phyloP scores from a whole-genome alignment of 805 yeast genomes.

The Yarrowia sp. region DNA sequence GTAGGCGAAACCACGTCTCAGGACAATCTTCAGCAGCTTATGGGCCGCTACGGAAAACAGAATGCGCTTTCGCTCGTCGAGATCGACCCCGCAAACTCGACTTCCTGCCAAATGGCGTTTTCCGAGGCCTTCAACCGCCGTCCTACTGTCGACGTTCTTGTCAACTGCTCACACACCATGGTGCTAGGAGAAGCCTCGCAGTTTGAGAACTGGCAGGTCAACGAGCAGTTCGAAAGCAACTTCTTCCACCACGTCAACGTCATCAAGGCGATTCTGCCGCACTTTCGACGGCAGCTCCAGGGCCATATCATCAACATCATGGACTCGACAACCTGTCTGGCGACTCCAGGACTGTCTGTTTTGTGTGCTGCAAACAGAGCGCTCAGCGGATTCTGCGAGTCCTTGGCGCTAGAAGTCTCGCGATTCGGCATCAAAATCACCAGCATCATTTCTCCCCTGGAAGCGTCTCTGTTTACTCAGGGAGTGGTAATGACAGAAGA shows the following conservation, averaged over 20 bases:
- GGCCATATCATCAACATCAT: conserved; percentile 19
- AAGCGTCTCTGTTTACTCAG: conserved; percentile 11
- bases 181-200: background rate
- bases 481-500: conserved; percentile 11
- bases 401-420: conserved; percentile 2
- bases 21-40: background rate
- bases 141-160: conserved; percentile 3
- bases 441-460: conserved; percentile 4
- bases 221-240: conserved; percentile 23
- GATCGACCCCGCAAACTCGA: conserved; percentile 3
- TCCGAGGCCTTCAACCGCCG: conserved; percentile 12
- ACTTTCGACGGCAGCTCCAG: conserved; percentile 8
- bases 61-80: background rate
- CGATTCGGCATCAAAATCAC: conserved; percentile 23
- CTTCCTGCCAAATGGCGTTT: conserved; percentile 21
- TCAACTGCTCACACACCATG: conserved; percentile 8
- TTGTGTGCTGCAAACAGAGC: conserved; percentile 18
- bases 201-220: conserved; percentile 16
- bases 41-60: background rate
- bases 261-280: conserved; percentile 12
- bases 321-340: conserved; percentile 7
- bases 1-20: conserved; percentile 4
- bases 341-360: background rate
- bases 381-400: conserved; percentile 7
- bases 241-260: conserved; percentile 20